Percentiles rank a stretch among this genome's conserved stretches.
These are phyloP conservation scores for Punica granatum DNA, from an alignment of 345 rosid species.

Conservation along the genomic window DNA sequence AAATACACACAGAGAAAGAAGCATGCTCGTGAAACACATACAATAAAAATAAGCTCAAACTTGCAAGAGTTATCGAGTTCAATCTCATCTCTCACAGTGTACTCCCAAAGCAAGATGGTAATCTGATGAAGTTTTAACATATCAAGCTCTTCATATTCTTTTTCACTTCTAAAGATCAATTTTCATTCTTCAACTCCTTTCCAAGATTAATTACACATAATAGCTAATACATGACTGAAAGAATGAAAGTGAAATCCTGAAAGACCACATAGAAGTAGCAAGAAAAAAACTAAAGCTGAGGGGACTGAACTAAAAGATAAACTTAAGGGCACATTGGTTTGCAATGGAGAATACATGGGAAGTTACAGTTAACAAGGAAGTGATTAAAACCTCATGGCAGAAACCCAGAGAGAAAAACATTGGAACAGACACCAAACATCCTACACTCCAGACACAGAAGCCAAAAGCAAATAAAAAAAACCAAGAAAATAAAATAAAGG, in stretches of 20 bases:
- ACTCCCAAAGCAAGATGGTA: too few relatives aligned
- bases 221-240: not conserved
- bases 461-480: not conserved
- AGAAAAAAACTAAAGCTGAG: not conserved
- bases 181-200: not conserved
- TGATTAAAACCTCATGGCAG: not conserved
- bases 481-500: not conserved
- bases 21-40: not conserved
- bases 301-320: not conserved
- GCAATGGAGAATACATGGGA: too few relatives aligned
- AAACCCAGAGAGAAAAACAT: not conserved
- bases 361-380: not conserved
- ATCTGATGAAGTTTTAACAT: not conserved
- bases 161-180: not conserved
- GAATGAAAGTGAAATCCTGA: not conserved
- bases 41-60: not conserved
- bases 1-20: slow-evolving; percentile 10
- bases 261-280: not conserved
- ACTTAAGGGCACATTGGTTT: too few relatives aligned
- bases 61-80: not conserved
- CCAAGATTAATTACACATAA: not conserved
- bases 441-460: not conserved
- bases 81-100: not conserved
- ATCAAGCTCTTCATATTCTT: not conserved
- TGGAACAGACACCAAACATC: not conserved